phyloP scores from a whole-genome alignment of 1,284 basidiomycete genomes.

The Thelephora terrestris region DNA sequence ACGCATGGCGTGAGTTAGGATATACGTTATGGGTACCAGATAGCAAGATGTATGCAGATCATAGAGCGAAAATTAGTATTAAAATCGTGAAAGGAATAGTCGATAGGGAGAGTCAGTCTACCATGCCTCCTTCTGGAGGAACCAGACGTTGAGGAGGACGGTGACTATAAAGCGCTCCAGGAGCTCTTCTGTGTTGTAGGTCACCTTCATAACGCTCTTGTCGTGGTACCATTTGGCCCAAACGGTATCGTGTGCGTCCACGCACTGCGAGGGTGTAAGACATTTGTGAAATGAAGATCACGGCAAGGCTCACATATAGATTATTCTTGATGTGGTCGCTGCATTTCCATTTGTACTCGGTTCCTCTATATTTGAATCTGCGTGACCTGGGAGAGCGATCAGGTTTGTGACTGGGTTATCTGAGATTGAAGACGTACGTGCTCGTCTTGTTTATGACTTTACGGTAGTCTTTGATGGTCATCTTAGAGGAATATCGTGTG shows the following conservation, averaged over 20 bases:
- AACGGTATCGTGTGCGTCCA: neutral
- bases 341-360: neutral
- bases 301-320: neutral
- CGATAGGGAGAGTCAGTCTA: neutral
- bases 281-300: neutral
- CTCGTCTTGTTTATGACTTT: neutral
- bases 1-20: too few relatives aligned
- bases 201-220: neutral
- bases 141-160: neutral
- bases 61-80: too few relatives aligned
- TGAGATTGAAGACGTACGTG: neutral
- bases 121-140: neutral
- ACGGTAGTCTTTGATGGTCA: neutral
- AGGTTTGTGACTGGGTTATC: neutral
- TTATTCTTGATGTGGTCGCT: neutral
- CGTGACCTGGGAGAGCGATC: neutral
- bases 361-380: neutral
- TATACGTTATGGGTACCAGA: too few relatives aligned
- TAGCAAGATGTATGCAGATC: too few relatives aligned
- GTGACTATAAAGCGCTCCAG: neutral
- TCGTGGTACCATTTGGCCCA: neutral
- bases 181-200: neutral
- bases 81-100: too few relatives aligned
- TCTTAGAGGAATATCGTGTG: neutral
- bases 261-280: neutral